A percentile compares a stretch with the other conserved stretches of the same genome.
These are phyloP conservation scores for Coemansia sp. DNA, from an alignment of 192 early-diverging fungal genomes.

Conservation along the genomic window DNA sequence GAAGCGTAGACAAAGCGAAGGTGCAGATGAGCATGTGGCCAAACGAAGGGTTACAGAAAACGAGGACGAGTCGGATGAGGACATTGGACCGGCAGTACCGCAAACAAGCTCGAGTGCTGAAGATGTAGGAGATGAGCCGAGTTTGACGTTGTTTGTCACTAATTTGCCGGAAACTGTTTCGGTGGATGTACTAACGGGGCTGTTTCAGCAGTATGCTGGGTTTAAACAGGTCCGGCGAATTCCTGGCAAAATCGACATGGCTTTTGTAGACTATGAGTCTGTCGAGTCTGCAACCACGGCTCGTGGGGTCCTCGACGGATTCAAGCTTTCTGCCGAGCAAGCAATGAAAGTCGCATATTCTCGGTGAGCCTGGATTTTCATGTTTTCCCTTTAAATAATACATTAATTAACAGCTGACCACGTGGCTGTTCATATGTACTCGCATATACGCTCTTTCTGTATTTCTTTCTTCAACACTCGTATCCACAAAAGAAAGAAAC, in stretches of 20 bases:
- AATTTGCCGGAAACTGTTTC: conserved; percentile 37
- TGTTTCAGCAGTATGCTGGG: conserved; percentile 51
- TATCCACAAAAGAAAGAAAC: background rate
- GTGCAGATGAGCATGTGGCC: conserved; percentile 9
- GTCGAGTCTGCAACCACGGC: conserved; percentile 34
- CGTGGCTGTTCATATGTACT: background rate
- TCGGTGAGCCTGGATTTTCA: conserved; percentile 10
- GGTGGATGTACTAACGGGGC: conserved; percentile 27
- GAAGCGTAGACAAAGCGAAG: conserved; percentile 23
- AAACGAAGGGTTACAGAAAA: conserved; percentile 12
- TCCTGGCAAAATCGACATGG: conserved; percentile 35
- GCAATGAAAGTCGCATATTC: conserved; percentile 46
- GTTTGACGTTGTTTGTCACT: conserved; percentile 42
- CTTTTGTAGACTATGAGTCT: conserved; percentile 47
- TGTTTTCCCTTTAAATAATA: background rate
- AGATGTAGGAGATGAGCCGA: conserved; percentile 7
- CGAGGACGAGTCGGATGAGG: conserved; percentile 18
- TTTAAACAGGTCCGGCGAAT: conserved; percentile 42
- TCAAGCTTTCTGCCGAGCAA: conserved; percentile 25
- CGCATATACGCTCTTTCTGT: background rate
- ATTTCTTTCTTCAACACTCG: background rate
- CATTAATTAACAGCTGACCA: background rate
- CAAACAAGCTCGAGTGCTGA: conserved; percentile 1
- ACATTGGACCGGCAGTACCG: conserved; percentile 33
- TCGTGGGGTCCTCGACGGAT: conserved; percentile 42